Evolutionary conservation across 768 basidiomycete species (phyloP).

Genomic region (Collybiopsis luxurians): DNA sequence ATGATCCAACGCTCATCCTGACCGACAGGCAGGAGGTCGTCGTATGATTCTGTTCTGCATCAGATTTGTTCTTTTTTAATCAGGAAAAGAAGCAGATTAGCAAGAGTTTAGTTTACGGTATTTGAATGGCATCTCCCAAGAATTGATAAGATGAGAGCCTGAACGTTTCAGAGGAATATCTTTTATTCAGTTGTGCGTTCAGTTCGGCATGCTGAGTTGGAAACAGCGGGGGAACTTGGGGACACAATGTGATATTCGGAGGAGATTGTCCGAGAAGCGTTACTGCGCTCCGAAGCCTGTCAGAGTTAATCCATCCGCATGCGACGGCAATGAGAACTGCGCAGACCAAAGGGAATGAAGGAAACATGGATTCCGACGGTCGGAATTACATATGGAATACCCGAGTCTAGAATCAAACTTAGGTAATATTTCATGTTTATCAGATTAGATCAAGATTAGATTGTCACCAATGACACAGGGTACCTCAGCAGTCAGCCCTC

Average conservation of each 20-base stretch:
- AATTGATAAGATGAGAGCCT: conserved; percentile 15
- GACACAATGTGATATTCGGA: conserved; percentile 10
- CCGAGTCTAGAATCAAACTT: too few species aligned
- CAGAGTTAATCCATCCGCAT: neutral
- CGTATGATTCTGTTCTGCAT: conserved; percentile 48
- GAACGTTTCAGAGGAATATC: conserved; percentile 13
- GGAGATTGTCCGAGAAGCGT: too few species aligned
- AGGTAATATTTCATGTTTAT: too few species aligned
- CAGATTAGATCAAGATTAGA: neutral
- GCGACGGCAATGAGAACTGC: neutral
- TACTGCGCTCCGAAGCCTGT: neutral
- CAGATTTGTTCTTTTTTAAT: too few species aligned
- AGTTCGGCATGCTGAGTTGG: conserved; percentile 18
- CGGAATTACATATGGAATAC: too few species aligned
- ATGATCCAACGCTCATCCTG: conserved; percentile 47
- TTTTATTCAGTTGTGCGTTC: neutral
- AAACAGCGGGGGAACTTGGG: conserved; percentile 20
- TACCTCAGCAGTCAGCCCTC: neutral
- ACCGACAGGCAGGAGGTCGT: conserved; percentile 45
- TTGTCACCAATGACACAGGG: neutral
- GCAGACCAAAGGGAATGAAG: neutral
- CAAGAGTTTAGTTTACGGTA: conserved; percentile 11
- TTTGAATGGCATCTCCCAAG: conserved; percentile 20
- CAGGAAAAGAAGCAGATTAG: neutral
- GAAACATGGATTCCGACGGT: too few species aligned